Base-by-base conservation (phyloP, 306 rosid species). In the Abrus pulchellus region DNA sequence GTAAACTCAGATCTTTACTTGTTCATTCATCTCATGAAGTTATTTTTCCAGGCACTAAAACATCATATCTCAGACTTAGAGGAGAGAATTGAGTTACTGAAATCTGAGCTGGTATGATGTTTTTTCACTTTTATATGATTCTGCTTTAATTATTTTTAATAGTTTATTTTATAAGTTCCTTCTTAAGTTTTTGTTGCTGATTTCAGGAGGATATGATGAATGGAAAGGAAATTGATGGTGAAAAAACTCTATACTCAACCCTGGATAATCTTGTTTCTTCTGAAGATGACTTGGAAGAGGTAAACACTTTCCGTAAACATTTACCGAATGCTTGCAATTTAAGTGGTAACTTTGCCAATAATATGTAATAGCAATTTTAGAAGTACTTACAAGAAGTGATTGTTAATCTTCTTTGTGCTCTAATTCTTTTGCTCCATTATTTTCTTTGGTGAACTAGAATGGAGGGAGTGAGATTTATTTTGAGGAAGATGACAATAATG, bases 71-170 rank as follows among this genome's bases (percentile, higher is more conserved):
- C 79, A 40, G 93, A 93, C 89, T 84, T 91, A 29, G 73, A 85
- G 85, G 95, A 94, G 89, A 86, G 83, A 82, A 83, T 89, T 74
- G 92, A 74, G 60, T 84, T 93, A 86, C 88, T 94, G 83, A 91
- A 86, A 73, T 91, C 89, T 34, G 97, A 90, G 82, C 86, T 83
- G 54, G 97, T 92, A 89, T 47, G 80, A 40, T 33, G 20, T 72
- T 76, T 3, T 29, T 34, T 72, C 76, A 56, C 74, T 79, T 74
- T 44, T 57, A 78, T 66, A 55, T 63, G 61, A 41, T 77, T 53
- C 55, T 63, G 30, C 40, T 36, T 67, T 61, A 62, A 7, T 32
- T 62, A 56, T 75, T 83, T 80, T 82, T 75, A 43, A 62, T 53
- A 53, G 44, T 34, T 13, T 78, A 9, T 53, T 34, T 13, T 78